phyloP scores from a whole-genome alignment of 148 eudicot genomes.

The Bassia scoparia region DNA sequence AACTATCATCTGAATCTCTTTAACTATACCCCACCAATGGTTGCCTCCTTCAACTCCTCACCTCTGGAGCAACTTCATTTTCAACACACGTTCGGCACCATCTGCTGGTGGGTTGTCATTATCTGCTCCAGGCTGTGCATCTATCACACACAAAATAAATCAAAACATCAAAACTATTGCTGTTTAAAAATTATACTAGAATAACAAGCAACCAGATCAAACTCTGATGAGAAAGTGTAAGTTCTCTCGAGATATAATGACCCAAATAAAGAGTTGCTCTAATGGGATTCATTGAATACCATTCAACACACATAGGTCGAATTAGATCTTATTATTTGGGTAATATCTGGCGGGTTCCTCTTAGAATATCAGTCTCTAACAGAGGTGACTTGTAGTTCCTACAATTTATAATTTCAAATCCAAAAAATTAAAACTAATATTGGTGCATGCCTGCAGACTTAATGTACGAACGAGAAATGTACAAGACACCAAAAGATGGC shows the following conservation, averaged over 20 bases:
- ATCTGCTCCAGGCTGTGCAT: slow-evolving; percentile 58
- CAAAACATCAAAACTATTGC: neutral
- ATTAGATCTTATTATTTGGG: neutral
- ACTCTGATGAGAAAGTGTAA: neutral
- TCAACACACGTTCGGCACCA: slow-evolving; percentile 25
- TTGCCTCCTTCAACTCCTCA: slow-evolving; percentile 55
- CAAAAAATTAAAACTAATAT: neutral
- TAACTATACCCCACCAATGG: slow-evolving; percentile 89
- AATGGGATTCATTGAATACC: neutral
- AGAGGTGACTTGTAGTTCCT: neutral
- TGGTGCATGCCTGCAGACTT: neutral
- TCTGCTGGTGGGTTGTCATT: slow-evolving; percentile 41
- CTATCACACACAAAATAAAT: slow-evolving; percentile 31
- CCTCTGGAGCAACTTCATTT: slow-evolving; percentile 43
- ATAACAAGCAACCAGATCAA: neutral
- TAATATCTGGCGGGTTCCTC: no score
- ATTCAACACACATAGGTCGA: neutral
- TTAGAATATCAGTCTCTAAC: no score
- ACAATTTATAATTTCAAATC: neutral
- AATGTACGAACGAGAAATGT: no score
- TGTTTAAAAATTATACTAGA: neutral
- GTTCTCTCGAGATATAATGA: neutral
- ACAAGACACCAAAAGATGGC: no score
- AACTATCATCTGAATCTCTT: slow-evolving; percentile 93
- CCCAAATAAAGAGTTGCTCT: neutral